Conservation (phyloP, 805 yeast genomes). For the Scheffersomyces lignosus region DNA sequence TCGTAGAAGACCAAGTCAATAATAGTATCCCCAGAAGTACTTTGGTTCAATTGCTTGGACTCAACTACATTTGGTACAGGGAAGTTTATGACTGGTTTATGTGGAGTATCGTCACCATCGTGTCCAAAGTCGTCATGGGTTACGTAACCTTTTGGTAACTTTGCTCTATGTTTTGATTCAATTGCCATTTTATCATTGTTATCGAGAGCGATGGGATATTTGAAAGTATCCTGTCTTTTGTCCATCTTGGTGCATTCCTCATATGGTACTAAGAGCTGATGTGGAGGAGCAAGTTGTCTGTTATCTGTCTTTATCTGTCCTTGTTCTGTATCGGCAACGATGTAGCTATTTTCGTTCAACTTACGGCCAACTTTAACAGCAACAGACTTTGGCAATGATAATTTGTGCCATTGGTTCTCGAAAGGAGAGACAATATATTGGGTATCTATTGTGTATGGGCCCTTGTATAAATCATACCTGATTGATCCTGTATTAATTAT, state of each 20-base stretch:
- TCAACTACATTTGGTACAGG: slow-evolving; percentile 80
- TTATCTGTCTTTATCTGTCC: slow-evolving; percentile 12
- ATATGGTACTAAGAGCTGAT: slow-evolving; percentile 16
- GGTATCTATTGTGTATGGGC: slow-evolving; percentile 77
- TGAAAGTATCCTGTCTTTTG: background rate
- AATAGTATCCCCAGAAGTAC: slow-evolving; percentile 19
- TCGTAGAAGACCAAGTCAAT: slow-evolving; percentile 80
- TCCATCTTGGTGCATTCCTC: background rate
- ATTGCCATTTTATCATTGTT: slow-evolving; percentile 1
- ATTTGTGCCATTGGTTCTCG: slow-evolving; percentile 71
- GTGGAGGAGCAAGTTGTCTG: slow-evolving; percentile 20
- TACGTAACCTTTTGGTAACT: slow-evolving; percentile 64
- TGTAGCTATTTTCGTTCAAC: slow-evolving; percentile 58
- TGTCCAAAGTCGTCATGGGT: slow-evolving; percentile 83
- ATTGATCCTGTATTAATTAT: slow-evolving; percentile 85
- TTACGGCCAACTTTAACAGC: slow-evolving; percentile 55
- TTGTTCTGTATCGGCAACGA: slow-evolving; percentile 17
- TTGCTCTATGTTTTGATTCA: slow-evolving; percentile 5
- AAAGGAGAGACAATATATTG: slow-evolving; percentile 86
- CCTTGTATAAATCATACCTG: slow-evolving; percentile 82
- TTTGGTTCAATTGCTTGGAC: slow-evolving; percentile 35
- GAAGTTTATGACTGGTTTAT: slow-evolving; percentile 58
- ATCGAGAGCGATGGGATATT: background rate
- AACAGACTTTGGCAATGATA: slow-evolving; percentile 56
- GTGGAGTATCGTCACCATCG: slow-evolving; percentile 82